phyloP scores from a whole-genome alignment of 331 rosid species.

The Acacia concinna region DNA sequence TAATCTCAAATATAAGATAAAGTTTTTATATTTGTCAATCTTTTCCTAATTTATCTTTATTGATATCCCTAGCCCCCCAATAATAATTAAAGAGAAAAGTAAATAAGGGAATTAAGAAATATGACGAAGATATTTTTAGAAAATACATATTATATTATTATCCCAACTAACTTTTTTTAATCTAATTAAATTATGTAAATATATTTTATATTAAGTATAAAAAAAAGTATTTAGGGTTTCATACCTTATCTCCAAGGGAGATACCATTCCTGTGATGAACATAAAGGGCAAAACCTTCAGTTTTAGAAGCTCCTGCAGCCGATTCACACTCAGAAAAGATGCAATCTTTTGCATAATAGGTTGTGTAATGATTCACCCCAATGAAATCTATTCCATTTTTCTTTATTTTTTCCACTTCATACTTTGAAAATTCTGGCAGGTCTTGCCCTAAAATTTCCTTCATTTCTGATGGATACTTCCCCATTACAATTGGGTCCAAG shows the following conservation, averaged over 20 bases:
- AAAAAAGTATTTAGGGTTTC: not conserved
- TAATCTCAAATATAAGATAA: too few relatives aligned
- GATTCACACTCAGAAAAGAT: slow-evolving; percentile 50
- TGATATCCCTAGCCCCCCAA: too few relatives aligned
- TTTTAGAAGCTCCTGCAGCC: slow-evolving; percentile 48
- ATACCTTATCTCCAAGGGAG: slow-evolving; percentile 59
- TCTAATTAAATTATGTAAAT: too few relatives aligned
- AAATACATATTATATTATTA: too few relatives aligned
- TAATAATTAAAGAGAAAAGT: too few relatives aligned
- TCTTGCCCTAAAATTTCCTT: slow-evolving; percentile 46
- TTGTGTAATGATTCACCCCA: slow-evolving; percentile 74
- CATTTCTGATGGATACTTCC: slow-evolving; percentile 77
- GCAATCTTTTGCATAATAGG: slow-evolving; percentile 63
- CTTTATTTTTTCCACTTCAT: slow-evolving; percentile 47
- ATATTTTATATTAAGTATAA: too few relatives aligned
- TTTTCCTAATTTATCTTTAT: too few relatives aligned
- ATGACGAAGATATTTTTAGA: too few relatives aligned
- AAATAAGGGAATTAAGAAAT: too few relatives aligned
- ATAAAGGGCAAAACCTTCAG: slow-evolving; percentile 52
- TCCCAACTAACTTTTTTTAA: too few relatives aligned
- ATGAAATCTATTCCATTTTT: slow-evolving; percentile 66
- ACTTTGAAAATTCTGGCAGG: slow-evolving; percentile 56
- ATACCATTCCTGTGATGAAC: slow-evolving; percentile 38
- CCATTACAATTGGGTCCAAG: slow-evolving; percentile 67
- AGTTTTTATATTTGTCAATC: too few relatives aligned